Evolutionary conservation across 257 asterid genomes (phyloP), one percentile per base, ranked within the genome.

Genomic region (Plantago major): DNA sequence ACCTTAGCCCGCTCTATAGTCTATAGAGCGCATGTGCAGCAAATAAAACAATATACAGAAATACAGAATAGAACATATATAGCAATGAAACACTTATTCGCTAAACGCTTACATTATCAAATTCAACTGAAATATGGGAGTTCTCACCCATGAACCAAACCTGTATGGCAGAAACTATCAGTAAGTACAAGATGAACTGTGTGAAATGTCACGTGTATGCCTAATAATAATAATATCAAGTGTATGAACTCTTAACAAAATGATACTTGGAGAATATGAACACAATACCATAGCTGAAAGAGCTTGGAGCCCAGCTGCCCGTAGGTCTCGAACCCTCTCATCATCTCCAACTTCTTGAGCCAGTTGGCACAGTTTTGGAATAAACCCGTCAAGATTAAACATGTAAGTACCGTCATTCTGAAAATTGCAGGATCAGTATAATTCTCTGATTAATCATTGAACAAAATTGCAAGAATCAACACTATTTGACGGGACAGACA

Each of bases 61-160:
- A 22, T 22, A 22, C 26, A 22, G 26, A 42, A 26, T 48, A 42
- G 14, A 30, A 43, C 45, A 67, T 9, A 30, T 42, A 54, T 18
- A 47, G 49, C 14, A 3, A 16, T 12, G 9, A 49, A 48, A 37
- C 13, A n/a, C 42, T 18, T 19, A 9, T 42, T 16, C 37, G 13
- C 16, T 26, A 17, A 58, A 47, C 69, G 56, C 97, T 83, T 87
- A 90, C 97, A 74, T 79, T 80, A 71, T 90, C 90, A 65, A 90
- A 90, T 76, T 90, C 95, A 42, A 82, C 83, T 56, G 97, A 87
- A 69, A 90, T 88, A 64, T 90, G 95, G 58, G 90, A 90, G 72
- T 82, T 77, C 76, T 87, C 87, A 47, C 97, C 97, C 97, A 90
- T 90, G 83, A 90, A 87, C 95, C 93, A 81, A 78, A 90, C 85